phyloP scores from a whole-genome alignment of 257 asterid species.

The Cruciata laevipes region DNA sequence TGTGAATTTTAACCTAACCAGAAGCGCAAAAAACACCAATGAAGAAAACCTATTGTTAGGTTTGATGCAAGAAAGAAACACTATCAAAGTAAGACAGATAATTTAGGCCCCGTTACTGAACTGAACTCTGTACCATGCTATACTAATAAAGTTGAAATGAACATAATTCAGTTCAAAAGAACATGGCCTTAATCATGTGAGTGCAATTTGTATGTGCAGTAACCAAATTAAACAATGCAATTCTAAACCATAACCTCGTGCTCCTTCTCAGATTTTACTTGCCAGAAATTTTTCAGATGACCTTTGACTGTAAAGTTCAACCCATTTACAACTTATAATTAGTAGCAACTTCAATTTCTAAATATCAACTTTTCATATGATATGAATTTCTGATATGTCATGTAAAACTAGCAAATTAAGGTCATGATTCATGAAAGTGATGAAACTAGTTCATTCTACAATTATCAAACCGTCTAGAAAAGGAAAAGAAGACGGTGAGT shows the following conservation, averaged over 20 bases:
- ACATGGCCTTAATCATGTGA: not conserved
- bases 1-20: constrained; percentile 78
- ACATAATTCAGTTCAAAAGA: not conserved
- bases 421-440: too few species aligned
- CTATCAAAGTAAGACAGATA: not conserved
- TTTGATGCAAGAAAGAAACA: not conserved
- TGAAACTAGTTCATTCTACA: not conserved
- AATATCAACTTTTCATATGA: too few species aligned
- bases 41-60: not conserved
- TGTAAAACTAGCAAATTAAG: not conserved
- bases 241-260: not conserved
- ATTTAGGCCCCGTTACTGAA: not conserved
- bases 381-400: too few species aligned
- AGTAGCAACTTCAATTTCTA: too few species aligned
- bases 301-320: not conserved
- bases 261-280: not conserved
- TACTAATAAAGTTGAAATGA: not conserved
- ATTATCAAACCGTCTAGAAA: not conserved
- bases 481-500: not conserved
- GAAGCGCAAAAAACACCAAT: constrained; percentile 3
- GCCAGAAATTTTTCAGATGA: not conserved
- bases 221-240: not conserved
- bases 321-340: not conserved
- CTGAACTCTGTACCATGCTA: not conserved
- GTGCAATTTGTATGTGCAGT: not conserved